Percentiles rank a stretch among this genome's conserved stretches.
phyloP scores from a whole-genome alignment of 805 yeast species.

The Candida berthetii region DNA sequence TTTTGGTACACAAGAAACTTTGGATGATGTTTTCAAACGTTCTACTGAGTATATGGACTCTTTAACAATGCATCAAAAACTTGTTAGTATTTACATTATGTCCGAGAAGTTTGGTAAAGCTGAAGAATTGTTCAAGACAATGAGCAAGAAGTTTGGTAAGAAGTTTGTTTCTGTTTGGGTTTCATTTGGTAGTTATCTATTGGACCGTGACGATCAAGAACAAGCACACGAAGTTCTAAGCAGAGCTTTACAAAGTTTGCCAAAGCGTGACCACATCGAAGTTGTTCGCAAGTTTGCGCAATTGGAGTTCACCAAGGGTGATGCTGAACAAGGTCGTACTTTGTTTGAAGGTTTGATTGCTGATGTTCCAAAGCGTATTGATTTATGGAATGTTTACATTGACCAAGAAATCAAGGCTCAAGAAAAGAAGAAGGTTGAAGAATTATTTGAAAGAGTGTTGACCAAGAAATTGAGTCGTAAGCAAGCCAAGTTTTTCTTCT shows the following conservation, averaged over 20 bases:
- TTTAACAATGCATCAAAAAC: slow-evolving; percentile 69
- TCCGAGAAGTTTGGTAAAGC: slow-evolving; percentile 72
- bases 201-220: slow-evolving; percentile 48
- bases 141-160: slow-evolving; percentile 75
- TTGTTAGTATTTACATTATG: slow-evolving; percentile 67
- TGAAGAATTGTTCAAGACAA: slow-evolving; percentile 54
- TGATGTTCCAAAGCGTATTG: slow-evolving; percentile 88
- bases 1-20: slow-evolving; percentile 80
- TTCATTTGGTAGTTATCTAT: slow-evolving; percentile 68
- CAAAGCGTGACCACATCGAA: slow-evolving; percentile 70
- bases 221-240: slow-evolving; percentile 72
- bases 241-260: slow-evolving; percentile 62
- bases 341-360: slow-evolving; percentile 87
- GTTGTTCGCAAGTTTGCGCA: slow-evolving; percentile 85
- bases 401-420: slow-evolving; percentile 83
- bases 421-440: slow-evolving; percentile 64
- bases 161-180: slow-evolving; percentile 72
- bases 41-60: slow-evolving; percentile 92
- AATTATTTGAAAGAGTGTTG: slow-evolving; percentile 76
- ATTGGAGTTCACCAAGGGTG: slow-evolving; percentile 82
- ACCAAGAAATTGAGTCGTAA: slow-evolving; percentile 64
- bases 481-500: slow-evolving; percentile 92
- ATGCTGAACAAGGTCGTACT: slow-evolving; percentile 90
- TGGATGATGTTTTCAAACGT: slow-evolving; percentile 75
- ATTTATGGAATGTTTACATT: slow-evolving; percentile 90